Conservation (phyloP, 169 alveolate species). For the Hammondia hammondi region DNA sequence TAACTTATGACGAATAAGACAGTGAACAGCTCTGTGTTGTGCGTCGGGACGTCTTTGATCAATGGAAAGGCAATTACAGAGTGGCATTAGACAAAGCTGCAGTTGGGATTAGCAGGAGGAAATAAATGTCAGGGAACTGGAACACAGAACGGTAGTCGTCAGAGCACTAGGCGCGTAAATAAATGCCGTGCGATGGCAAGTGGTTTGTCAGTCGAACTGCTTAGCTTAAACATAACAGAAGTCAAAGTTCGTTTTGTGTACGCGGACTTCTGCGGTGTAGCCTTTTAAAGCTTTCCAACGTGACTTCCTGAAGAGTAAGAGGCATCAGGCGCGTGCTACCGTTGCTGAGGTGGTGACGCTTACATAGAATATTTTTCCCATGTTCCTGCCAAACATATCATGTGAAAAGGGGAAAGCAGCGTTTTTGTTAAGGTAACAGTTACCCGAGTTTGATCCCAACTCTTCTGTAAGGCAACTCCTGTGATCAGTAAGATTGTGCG, state of each 20-base stretch:
- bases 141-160: too few species aligned
- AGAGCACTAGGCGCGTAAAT: too few species aligned
- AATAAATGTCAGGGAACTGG: too few species aligned
- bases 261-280: not conserved
- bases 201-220: too few species aligned
- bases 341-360: not conserved
- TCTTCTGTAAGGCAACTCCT: not conserved
- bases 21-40: not conserved
- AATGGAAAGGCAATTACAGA: too few species aligned
- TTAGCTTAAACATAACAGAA: too few species aligned
- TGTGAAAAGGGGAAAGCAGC: not conserved
- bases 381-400: not conserved
- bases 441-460: constrained; percentile 15
- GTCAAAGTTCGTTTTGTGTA: not conserved
- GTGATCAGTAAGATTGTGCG: not conserved
- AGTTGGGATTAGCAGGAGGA: too few species aligned
- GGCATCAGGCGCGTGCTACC: not conserved
- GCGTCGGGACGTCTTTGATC: too few species aligned
- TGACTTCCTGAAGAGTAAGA: not conserved
- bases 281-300: constrained; percentile 10
- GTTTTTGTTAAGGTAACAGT: not conserved
- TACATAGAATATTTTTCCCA: constrained; percentile 41
- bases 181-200: too few species aligned
- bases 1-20: constrained; percentile 26
- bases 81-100: too few species aligned